Evolutionary conservation across 2,329 filamentous ascomycete genomes (phyloP), one percentile per base, ranked within the genome.

Genomic region (Dichotomopilus funicola): DNA sequence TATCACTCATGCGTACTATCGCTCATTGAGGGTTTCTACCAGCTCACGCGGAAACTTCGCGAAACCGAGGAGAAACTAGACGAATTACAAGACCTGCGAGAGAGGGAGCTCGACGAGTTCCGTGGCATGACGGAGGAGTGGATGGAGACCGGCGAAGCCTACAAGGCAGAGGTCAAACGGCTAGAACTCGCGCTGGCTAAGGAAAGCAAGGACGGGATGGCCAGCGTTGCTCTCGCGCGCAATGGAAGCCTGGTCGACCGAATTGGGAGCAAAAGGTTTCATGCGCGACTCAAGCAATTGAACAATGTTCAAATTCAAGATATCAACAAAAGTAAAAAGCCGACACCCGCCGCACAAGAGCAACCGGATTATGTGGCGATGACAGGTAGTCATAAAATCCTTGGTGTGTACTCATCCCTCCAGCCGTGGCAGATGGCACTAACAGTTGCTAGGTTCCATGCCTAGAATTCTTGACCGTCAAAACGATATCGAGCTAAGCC

Each of bases 151-250:
- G 74, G 76, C 57, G 44, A 58, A 1, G 65, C 68, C 40, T 73
- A 72, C 56, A 70, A 69, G 53, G 65, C 63, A 31, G 67, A 75
- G 62, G 67, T 78, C 64, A 67, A 71, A 60, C 59, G 70, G 11
- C 67, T 75, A 8, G 73, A 75, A 56, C 59, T 71, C 7, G 56
- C 68, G 2, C 59, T 75, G 34, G 69, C 70, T 8, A 64, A 61
- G 33, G 57, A 65, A 40, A 71, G 69, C n/a, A 65, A 61, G 13
- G 68, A 71, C 33, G 73, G 75, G 3, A 65, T 78, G 36, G 73
- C 73, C 54, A 71, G 72, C n/a, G 75, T 78, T 2, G 65, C 71
- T 1, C 57, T 78, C 31, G 74, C 73, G 10, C 70, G 75, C 44
- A 69, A 71, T 4, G 68, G 69, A 11, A 77, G 73, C 43, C 60